phyloP scores from a whole-genome alignment of 345 rosid genomes.

The Hevea brasiliensis region DNA sequence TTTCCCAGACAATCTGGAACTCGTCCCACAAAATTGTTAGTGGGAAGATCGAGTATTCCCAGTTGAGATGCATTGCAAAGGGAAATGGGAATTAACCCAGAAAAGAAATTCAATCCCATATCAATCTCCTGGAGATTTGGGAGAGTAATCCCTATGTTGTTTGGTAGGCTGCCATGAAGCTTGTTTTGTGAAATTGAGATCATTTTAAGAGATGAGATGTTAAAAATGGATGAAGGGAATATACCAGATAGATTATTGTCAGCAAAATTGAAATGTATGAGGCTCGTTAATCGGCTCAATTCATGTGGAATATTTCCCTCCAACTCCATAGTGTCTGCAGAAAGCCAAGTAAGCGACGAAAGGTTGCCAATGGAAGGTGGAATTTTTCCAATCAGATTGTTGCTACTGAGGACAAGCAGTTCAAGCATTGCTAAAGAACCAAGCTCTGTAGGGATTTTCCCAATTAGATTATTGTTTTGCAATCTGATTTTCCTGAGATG shows the following conservation, averaged over 20 bases:
- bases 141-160: conserved; percentile 15
- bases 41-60: not conserved
- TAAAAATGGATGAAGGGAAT: conserved; percentile 22
- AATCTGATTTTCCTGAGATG: not conserved
- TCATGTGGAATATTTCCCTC: conserved; percentile 15
- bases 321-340: not conserved
- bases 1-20: not conserved
- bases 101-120: conserved; percentile 14
- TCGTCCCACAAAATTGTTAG: not conserved
- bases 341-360: not conserved
- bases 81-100: conserved; percentile 15
- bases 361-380: conserved; percentile 23
- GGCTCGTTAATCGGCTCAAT: not conserved
- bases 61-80: not conserved
- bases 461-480: not conserved
- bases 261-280: not conserved
- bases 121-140: not conserved
- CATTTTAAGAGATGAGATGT: conserved; percentile 5
- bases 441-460: conserved; percentile 19
- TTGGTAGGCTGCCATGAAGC: conserved; percentile 8
- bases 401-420: not conserved
- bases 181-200: not conserved
- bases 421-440: conserved; percentile 19
- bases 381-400: conserved; percentile 20
- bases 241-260: conserved; percentile 14